These are phyloP conservation scores for Verbascum thapsus DNA, from an alignment of 257 asterid genomes.

Conservation along the genomic window DNA sequence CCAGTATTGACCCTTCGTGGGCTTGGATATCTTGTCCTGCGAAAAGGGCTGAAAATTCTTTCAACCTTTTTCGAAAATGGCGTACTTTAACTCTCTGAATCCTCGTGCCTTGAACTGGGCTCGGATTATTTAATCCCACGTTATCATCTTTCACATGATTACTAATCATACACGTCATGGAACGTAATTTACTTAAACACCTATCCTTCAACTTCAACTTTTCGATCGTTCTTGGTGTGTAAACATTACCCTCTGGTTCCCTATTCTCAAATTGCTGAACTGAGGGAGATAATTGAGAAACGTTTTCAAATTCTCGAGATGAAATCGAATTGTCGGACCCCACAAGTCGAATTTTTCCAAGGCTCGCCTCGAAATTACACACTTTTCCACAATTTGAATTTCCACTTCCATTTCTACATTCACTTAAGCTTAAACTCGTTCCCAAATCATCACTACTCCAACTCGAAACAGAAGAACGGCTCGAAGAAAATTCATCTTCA, in stretches of 20 bases:
- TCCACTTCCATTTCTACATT: conserved; percentile 32
- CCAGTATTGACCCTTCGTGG: conserved; percentile 75
- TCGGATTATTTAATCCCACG: conserved; percentile 21
- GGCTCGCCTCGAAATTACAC: too few relatives aligned
- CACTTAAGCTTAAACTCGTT: too few relatives aligned
- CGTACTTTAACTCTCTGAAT: conserved; percentile 64
- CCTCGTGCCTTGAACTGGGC: conserved; percentile 36
- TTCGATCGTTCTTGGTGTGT: conserved; percentile 32
- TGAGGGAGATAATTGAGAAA: conserved; percentile 31
- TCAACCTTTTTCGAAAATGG: conserved; percentile 49
- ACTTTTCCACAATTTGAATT: too few relatives aligned
- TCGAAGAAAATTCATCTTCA: conserved; percentile 51
- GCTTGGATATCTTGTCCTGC: conserved; percentile 79
- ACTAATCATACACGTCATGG: conserved; percentile 51
- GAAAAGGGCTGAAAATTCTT: conserved; percentile 86
- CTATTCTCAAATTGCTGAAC: too few relatives aligned
- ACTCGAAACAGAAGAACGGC: conserved; percentile 47
- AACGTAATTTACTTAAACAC: conserved; percentile 58
- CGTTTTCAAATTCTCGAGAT: conserved; percentile 31
- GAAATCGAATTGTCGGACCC: conserved; percentile 32
- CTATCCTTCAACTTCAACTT: conserved; percentile 50
- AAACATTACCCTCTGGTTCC: conserved; percentile 35
- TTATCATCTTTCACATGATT: conserved; percentile 35
- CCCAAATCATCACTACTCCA: conserved; percentile 46
- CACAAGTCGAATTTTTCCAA: conserved; percentile 24